Conservation (phyloP, 139 green algal species). For the Yamagishiella unicocca region DNA sequence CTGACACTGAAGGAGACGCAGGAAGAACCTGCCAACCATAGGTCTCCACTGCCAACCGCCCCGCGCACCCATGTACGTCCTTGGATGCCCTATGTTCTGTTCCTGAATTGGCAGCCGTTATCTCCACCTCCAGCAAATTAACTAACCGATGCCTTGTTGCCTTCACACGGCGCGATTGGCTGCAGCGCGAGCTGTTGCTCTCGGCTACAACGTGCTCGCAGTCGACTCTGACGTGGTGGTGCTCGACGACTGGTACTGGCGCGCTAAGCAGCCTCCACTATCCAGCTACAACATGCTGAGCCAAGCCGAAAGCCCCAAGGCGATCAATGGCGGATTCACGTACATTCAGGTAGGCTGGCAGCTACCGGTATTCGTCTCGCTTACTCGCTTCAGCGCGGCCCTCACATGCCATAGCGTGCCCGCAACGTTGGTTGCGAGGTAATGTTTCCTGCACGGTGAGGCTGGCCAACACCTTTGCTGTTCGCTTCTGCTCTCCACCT, state of each 20-base stretch:
- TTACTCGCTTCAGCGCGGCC: too few species aligned
- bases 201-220: not conserved
- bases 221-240: not conserved
- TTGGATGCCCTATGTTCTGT: not conserved
- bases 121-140: too few species aligned
- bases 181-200: not conserved
- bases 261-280: not conserved
- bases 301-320: not conserved
- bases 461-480: too few species aligned
- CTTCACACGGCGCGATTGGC: not conserved
- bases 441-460: too few species aligned
- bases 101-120: not conserved
- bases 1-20: not conserved
- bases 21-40: not conserved
- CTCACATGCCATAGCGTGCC: too few species aligned
- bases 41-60: too few species aligned
- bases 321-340: constrained; percentile 16
- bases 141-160: too few species aligned
- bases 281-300: not conserved
- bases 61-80: not conserved
- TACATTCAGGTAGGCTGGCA: constrained; percentile 9
- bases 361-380: too few species aligned
- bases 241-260: constrained; percentile 12
- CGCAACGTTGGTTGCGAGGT: too few species aligned
- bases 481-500: too few species aligned